Evolutionary conservation across 2,329 filamentous ascomycete genomes (phyloP), one percentile per base, ranked within the genome.

Genomic region (Bipolaris cookei): DNA sequence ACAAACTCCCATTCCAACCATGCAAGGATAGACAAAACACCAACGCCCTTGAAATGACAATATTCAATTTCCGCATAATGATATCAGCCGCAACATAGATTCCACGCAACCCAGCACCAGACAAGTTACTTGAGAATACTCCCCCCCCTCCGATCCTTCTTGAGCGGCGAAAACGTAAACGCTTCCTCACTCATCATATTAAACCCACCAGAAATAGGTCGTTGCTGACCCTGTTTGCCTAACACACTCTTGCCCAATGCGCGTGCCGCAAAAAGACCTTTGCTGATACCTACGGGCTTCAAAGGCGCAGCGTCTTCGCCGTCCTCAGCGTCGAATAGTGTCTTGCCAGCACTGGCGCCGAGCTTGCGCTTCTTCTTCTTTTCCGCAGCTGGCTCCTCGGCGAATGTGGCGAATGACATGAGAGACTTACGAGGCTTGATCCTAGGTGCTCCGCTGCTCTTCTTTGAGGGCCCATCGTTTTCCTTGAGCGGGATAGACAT

Each of bases 341-440:
- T 90, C 65, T 79, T 82, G 62, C 86, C 86, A 45, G 84, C 59
- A 23, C 59, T 79, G 3, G 88, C 86, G 1, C 90, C 80, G 4
- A 91, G 78, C 76, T 91, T 93, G 61, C 89, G 86, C 80, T 89
- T 92, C 82, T 89, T 74, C 60, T 74, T 75, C 63, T 75, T 75
- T 51, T 76, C 74, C 4, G 72, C 69, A 18, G 76, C 78, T 6
- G 71, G 71, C 53, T 76, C 76, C 14, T 75, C 73, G 49, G 65
- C 72, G 60, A 78, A 78, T n/a, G 74, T 67, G 1, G 75, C 74
- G 50, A 78, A 82, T 6, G 79, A 79, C 67, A 79, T 78, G 55
- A 83, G 77, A 3, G 79, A 80, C 58, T 82, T 83, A 65, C 80
- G 78, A 10, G 73, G 64, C 61, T 79, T 79, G 50, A 74, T 64